Percentiles rank a stretch among this genome's conserved stretches.
phyloP scores from a whole-genome alignment of 2,329 filamentous ascomycete genomes.

The Huntiella moniliformis region DNA sequence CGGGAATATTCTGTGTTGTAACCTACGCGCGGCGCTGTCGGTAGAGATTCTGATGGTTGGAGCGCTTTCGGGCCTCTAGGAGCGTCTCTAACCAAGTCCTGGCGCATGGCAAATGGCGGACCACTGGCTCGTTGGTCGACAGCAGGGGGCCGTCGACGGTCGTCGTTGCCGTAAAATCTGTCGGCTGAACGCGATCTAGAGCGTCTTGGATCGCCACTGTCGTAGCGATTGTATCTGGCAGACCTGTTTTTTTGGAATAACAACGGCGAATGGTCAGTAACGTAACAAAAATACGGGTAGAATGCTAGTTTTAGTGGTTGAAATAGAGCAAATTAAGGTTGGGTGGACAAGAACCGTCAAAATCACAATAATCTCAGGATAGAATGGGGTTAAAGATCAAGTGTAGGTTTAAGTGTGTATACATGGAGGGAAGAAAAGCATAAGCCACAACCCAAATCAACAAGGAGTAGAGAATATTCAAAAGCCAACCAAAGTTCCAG shows the following conservation, averaged over 20 bases:
- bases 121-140: conserved; percentile 26
- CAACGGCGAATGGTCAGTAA: neutral
- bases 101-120: conserved; percentile 40
- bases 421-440: too few relatives aligned
- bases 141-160: conserved; percentile 48
- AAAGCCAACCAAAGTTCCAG: too few relatives aligned
- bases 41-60: conserved; percentile 40
- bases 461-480: too few relatives aligned
- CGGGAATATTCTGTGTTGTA: conserved; percentile 46
- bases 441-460: too few relatives aligned
- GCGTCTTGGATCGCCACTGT: conserved; percentile 33
- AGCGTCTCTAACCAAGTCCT: conserved; percentile 40
- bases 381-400: too few relatives aligned
- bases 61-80: conserved; percentile 65
- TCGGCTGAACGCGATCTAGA: conserved; percentile 51
- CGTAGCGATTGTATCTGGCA: conserved; percentile 41
- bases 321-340: too few relatives aligned
- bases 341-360: too few relatives aligned
- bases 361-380: too few relatives aligned
- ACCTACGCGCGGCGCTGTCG: conserved; percentile 47
- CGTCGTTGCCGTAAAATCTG: conserved; percentile 44
- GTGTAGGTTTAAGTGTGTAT: too few relatives aligned
- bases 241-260: conserved; percentile 19
- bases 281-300: too few relatives aligned
- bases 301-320: too few relatives aligned